These are phyloP conservation scores for Lichtheimia ornata DNA, from an alignment of 371 early-diverging fungal genomes.

Conservation along the genomic window DNA sequence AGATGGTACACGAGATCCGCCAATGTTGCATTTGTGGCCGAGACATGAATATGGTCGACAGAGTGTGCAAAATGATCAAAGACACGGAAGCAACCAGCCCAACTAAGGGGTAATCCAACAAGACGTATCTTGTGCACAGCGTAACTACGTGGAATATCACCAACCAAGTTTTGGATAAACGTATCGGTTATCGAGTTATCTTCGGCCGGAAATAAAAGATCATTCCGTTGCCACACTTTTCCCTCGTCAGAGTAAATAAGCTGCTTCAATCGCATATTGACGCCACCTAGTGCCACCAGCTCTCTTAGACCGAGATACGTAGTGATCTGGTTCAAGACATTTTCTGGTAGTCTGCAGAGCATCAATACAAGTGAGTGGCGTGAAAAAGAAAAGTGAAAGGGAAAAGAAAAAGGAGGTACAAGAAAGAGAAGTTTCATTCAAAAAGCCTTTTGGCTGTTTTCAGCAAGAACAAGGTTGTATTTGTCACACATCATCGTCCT, in stretches of 20 bases:
- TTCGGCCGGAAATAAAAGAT: slow-evolving; percentile 32
- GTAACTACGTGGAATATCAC: slow-evolving; percentile 41
- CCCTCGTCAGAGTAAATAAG: slow-evolving; percentile 25
- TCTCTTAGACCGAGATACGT: slow-evolving; percentile 16
- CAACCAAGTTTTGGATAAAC: slow-evolving; percentile 28
- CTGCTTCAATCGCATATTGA: slow-evolving; percentile 14
- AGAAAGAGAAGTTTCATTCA: slow-evolving; percentile 6
- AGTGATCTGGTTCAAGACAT: slow-evolving; percentile 11
- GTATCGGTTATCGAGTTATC: slow-evolving; percentile 35
- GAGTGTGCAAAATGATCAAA: slow-evolving; percentile 53
- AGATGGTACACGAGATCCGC: slow-evolving; percentile 30
- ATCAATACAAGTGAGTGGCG: background rate
- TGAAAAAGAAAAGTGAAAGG: background rate
- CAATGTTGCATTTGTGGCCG: slow-evolving; percentile 14
- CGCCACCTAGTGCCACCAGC: slow-evolving; percentile 16
- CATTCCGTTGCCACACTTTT: slow-evolving; percentile 28
- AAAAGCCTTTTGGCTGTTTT: background rate
- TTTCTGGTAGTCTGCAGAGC: slow-evolving; percentile 1
- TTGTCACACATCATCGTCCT: slow-evolving; percentile 9
- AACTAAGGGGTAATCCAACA: slow-evolving; percentile 32
- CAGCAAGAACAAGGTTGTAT: slow-evolving; percentile 6
- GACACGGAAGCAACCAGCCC: slow-evolving; percentile 37
- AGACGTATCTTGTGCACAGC: slow-evolving; percentile 32
- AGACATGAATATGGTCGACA: slow-evolving; percentile 30
- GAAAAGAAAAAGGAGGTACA: slow-evolving; percentile 2